A percentile compares a stretch with the other conserved stretches of the same genome.
Conservation (phyloP, 1,139 yeast genomes). For the Pichia sp. region DNA sequence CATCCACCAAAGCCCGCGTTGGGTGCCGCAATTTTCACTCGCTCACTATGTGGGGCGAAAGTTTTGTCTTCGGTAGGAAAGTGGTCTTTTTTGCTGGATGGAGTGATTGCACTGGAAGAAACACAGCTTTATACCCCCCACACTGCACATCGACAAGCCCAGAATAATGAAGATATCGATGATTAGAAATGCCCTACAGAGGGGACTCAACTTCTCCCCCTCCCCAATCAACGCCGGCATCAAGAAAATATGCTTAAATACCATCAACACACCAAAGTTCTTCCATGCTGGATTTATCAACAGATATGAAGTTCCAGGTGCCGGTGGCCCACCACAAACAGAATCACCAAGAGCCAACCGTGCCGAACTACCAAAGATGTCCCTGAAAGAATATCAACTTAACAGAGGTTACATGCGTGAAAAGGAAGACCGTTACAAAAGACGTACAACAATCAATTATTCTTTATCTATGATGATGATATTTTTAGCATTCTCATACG, state of each 20-base stretch:
- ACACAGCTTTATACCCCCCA: too few species aligned
- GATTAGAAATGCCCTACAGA: not conserved
- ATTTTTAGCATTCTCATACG: conserved; percentile 79
- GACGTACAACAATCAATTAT: conserved; percentile 64
- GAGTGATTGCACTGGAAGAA: too few species aligned
- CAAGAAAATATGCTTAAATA: not conserved
- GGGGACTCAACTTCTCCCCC: not conserved
- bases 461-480: conserved; percentile 68
- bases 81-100: too few species aligned
- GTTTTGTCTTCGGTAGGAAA: too few species aligned
- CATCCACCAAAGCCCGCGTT: too few species aligned
- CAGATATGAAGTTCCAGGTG: conserved; percentile 18
- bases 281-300: not conserved
- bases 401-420: conserved; percentile 34
- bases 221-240: not conserved
- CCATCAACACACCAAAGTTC: not conserved
- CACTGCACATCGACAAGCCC: too few species aligned
- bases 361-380: conserved; percentile 28
- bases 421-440: conserved; percentile 34
- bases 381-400: conserved; percentile 30
- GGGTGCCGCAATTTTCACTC: too few species aligned
- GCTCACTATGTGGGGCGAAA: too few species aligned
- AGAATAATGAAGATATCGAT: too few species aligned
- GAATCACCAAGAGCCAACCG: conserved; percentile 18
- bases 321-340: conserved; percentile 3